Evolutionary conservation across 1,139 yeast genomes (phyloP), one percentile per base, ranked within the genome.

Genomic region (Saccharomycopsis hybrid): DNA sequence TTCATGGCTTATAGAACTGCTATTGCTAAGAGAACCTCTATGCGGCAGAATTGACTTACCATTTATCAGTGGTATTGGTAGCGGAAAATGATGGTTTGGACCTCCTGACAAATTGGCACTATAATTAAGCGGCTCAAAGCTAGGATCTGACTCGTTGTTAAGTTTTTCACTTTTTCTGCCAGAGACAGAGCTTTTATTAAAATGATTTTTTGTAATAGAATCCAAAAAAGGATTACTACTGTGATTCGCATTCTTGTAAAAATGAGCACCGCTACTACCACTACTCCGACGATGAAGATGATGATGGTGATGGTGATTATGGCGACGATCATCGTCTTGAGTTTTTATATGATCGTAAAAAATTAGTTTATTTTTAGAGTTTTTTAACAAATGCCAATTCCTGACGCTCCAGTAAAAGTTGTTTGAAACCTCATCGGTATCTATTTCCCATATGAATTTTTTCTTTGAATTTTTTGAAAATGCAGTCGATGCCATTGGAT

Each of bases 401-500:
- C 27, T 24, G 7, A 29, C 29, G n/a, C 47, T 42, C 52, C 52
- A 49, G 30, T 36, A 41, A 29, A 31, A 49, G 28, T 49, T 46
- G 3, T 9, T 39, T 3, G 36, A 25, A 25, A 47, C 9, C 28
- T 50, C 51, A 1, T 42, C 13, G 27, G 24, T 35, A 32, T 36
- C 7, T 2, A 50, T 39, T 33, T 40, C 50, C 53, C 53, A 50
- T 5, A 50, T 30, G 5, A 33, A 35, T 24, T 38, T 43, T 18
- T 37, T 43, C 29, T 46, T 42, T 2, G 50, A 41, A 25, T 44
- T 27, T 9, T 18, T 37, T n/a, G 49, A 44, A 33, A 47, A 41
- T 3, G 28, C 43, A 13, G 38, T 51, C 5, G 54, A 47, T 2
- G 53, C 48, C 29, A 50, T 43, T 28, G 53, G 48, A 39, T 44